Evolutionary conservation across 2,329 filamentous ascomycete genomes (phyloP), one percentile per base, ranked within the genome.

Genomic region (Colletotrichum tabaci): DNA sequence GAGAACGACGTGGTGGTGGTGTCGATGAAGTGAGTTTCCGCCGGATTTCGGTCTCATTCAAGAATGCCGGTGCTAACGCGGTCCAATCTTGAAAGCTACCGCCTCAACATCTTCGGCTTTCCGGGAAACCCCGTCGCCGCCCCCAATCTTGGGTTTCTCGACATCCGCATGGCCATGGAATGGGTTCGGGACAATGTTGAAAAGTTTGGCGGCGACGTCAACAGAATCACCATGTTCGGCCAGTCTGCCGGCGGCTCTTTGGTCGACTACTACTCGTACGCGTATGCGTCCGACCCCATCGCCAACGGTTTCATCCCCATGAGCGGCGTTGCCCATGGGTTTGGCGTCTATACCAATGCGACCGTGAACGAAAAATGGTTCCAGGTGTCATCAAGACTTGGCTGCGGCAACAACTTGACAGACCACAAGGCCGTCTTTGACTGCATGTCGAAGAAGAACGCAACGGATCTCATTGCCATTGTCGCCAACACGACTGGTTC

Each of bases 251-350:
- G 77, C 0, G 67, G 71, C 7, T 66, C 71, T 16, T 76, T 82
- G 6, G 83, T 83, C 1, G 86, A 88, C 74, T 83, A 84, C 75
- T 86, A 84, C 79, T 81, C 84, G 7, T 88, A 87, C 70, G 84
- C 86, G 7, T 87, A 84, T 85, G 67, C 75, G 3, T 69, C 84
- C 0, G 84, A 88, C 61, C 85, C 87, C 5, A 88, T 89, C 35
- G 82, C 83, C 30, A 77, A 80, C 16, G 85, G 82, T 4, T 79
- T 87, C 23, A 85, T 88, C 67, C 78, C 83, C 5, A 80, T 83
- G 18, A 87, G 86, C 53, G 87, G 80, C 16, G 50, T 60, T 10
- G 67, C 68, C 16, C 78, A 73, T 21, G 63, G 65, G 26, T 55
- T 53, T n/a, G 72, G 72, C n/a, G 74, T 79, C 47, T 80, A 82